Percentiles rank a stretch among this genome's conserved stretches.
Evolutionary conservation across 2,329 filamentous ascomycete species (phyloP).

Genomic region (Claviceps spartinae): DNA sequence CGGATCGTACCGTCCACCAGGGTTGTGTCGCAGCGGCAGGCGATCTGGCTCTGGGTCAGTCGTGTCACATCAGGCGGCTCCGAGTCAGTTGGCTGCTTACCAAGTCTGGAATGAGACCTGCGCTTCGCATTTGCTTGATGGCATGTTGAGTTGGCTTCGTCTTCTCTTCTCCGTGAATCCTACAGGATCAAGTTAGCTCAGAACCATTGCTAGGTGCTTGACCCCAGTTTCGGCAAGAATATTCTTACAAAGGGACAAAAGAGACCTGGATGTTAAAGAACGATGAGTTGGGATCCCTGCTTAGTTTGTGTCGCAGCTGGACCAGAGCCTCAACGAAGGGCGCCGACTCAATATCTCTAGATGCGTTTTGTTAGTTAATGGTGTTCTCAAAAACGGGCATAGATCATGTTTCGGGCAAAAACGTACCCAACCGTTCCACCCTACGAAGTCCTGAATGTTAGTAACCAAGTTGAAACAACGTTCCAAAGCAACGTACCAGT

Average conservation of each 20-base stretch:
- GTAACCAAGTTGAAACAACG: neutral
- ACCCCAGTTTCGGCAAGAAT: neutral
- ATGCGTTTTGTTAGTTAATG: neutral
- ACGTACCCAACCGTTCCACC: constrained; percentile 43
- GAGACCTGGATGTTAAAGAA: constrained; percentile 85
- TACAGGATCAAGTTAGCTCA: neutral
- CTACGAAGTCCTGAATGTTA: constrained; percentile 13
- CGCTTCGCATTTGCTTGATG: constrained; percentile 70
- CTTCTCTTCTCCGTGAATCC: constrained; percentile 58
- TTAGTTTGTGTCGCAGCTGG: constrained; percentile 59
- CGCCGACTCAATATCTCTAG: constrained; percentile 63
- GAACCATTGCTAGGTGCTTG: neutral
- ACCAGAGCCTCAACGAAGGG: constrained; percentile 81
- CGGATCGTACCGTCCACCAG: constrained; percentile 61
- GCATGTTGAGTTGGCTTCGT: constrained; percentile 94
- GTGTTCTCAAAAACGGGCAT: neutral
- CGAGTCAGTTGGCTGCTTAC: constrained; percentile 25
- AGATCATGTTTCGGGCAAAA: neutral
- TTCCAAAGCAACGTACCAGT: constrained; percentile 16
- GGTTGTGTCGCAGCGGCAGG: constrained; percentile 73
- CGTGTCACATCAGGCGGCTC: too few relatives aligned
- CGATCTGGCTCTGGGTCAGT: constrained; percentile 45
- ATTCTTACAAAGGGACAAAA: constrained; percentile 53
- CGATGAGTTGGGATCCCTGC: constrained; percentile 45
- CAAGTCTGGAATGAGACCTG: constrained; percentile 59